A percentile compares a stretch with the other conserved stretches of the same genome.
Evolutionary conservation across 176 grass and related monocot genomes (phyloP).

Genomic region (Raddia guianensis): DNA sequence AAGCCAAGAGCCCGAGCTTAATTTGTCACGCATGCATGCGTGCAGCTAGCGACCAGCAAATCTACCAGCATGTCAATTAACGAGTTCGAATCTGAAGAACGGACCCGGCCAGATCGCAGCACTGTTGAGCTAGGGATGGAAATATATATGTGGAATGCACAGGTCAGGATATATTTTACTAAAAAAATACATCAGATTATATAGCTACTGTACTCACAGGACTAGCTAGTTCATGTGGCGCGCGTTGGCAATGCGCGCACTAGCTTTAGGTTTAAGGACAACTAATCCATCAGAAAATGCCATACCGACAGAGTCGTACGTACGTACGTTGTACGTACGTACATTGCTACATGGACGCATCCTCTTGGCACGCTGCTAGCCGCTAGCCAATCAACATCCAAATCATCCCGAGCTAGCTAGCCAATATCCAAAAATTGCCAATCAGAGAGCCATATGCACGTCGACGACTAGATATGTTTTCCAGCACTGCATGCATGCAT

Average conservation of each 20-base stretch:
- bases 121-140: too few species aligned
- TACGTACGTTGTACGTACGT: too few species aligned
- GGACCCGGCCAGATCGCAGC: too few species aligned
- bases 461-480: neutral
- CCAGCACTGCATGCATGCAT: neutral
- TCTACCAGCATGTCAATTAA: too few species aligned
- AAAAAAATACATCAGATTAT: too few species aligned
- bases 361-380: neutral
- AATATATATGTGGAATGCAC: too few species aligned
- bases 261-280: neutral
- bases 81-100: too few species aligned
- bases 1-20: too few species aligned
- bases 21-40: too few species aligned
- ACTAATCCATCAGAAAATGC: neutral
- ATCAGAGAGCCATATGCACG: too few species aligned
- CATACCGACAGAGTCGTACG: neutral
- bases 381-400: neutral
- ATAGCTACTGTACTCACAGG: too few species aligned
- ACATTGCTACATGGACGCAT: neutral
- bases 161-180: neutral
- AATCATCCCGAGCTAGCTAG: neutral
- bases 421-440: neutral
- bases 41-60: too few species aligned
- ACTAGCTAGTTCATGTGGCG: neutral
- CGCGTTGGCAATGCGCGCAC: neutral